Conservation (phyloP, 768 basidiomycete species). For the Lentinula guzmanii region DNA sequence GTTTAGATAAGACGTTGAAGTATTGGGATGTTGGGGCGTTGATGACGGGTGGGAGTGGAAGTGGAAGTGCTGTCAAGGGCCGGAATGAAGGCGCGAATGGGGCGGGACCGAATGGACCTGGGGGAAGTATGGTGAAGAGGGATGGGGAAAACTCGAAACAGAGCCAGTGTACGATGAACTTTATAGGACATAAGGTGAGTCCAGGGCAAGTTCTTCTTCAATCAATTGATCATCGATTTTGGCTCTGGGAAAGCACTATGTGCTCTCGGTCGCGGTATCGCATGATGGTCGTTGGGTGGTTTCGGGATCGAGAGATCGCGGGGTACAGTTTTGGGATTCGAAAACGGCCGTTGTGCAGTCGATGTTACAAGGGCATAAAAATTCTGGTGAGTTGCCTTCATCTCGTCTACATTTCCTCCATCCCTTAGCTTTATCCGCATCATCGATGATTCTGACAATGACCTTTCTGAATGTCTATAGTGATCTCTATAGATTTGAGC, state of each 20-base stretch:
- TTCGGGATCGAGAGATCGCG: conserved; percentile 90
- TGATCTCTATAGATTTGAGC: conserved; percentile 27
- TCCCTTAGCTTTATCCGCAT: not conserved
- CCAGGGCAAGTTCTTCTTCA: not conserved
- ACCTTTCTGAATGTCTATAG: conserved; percentile 7
- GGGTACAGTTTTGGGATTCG: conserved; percentile 93
- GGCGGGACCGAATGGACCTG: conserved; percentile 28
- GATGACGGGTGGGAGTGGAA: conserved; percentile 46
- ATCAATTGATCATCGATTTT: not conserved
- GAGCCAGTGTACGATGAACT: conserved; percentile 69
- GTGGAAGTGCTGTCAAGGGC: conserved; percentile 23
- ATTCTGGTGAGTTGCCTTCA: conserved; percentile 35
- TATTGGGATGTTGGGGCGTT: conserved; percentile 83
- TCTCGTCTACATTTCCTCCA: not conserved
- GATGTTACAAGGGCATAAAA: conserved; percentile 79
- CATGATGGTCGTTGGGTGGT: conserved; percentile 94
- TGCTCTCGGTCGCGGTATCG: conserved; percentile 46
- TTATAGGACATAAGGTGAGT: conserved; percentile 86
- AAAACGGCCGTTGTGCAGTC: conserved; percentile 74
- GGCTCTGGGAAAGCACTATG: conserved; percentile 18
- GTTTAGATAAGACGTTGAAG: conserved; percentile 84
- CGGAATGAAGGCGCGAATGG: conserved; percentile 42
- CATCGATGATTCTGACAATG: not conserved
- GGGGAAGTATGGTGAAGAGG: conserved; percentile 76
- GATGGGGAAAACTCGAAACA: conserved; percentile 40